Percentiles rank a stretch among this genome's conserved stretches.
Conservation (phyloP, 805 yeast species). For the Yamadazyma kitorensis region DNA sequence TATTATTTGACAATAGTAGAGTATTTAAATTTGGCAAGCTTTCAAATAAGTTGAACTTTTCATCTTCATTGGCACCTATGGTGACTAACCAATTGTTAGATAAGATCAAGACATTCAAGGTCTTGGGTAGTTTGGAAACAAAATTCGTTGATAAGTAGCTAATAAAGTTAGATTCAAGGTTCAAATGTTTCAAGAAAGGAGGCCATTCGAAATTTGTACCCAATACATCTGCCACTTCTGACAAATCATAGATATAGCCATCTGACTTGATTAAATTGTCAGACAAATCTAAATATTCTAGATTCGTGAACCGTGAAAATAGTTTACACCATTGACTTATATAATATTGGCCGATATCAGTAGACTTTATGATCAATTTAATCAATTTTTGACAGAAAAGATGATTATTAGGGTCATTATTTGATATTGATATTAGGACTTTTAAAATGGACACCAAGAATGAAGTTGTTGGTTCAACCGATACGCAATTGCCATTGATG, state of each 20-base stretch:
- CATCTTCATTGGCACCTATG: slow-evolving; percentile 12
- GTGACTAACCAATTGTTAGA: slow-evolving; percentile 15
- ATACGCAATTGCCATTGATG: slow-evolving; percentile 26
- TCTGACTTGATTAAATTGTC: slow-evolving; percentile 23
- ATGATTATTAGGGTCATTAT: slow-evolving; percentile 11
- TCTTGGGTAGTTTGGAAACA: slow-evolving; percentile 24
- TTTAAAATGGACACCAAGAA: slow-evolving; percentile 27
- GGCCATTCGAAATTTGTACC: slow-evolving; percentile 23
- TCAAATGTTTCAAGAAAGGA: slow-evolving; percentile 17
- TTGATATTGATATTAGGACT: slow-evolving; percentile 21
- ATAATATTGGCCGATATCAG: slow-evolving; percentile 34
- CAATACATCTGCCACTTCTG: slow-evolving; percentile 15
- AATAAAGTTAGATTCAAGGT: slow-evolving; percentile 25
- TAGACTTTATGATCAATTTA: slow-evolving; percentile 23
- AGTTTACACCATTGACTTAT: slow-evolving; percentile 30
- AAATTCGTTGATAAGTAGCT: slow-evolving; percentile 16
- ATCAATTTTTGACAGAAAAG: slow-evolving; percentile 18
- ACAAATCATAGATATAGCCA: slow-evolving; percentile 3
- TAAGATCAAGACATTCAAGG: slow-evolving; percentile 23
- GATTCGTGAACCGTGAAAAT: slow-evolving; percentile 21
- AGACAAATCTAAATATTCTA: slow-evolving; percentile 21
- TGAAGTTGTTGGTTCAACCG: slow-evolving; percentile 30
- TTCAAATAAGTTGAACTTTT: slow-evolving; percentile 5
- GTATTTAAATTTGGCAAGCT: slow-evolving; percentile 19
- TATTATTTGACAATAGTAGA: slow-evolving; percentile 18